phyloP scores from a whole-genome alignment of 176 grass and related monocot genomes.

The Tillandsia leiboldiana region DNA sequence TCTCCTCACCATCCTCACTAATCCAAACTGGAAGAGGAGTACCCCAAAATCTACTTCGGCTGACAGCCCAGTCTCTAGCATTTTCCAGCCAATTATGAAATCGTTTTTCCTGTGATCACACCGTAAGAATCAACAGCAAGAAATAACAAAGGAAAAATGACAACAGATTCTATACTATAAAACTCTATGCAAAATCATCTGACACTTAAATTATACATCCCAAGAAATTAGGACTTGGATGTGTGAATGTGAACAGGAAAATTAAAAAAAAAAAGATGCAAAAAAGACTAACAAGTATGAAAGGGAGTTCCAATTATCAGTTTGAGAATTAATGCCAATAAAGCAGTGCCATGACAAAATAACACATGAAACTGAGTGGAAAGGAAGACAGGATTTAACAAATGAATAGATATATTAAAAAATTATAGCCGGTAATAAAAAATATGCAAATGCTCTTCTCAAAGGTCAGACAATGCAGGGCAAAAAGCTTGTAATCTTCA shows the following conservation, averaged over 20 bases:
- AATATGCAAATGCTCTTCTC: too few relatives aligned
- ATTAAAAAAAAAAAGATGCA: not conserved
- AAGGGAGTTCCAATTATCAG: not conserved
- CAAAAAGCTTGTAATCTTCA: too few relatives aligned
- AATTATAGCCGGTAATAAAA: not conserved
- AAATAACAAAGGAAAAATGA: too few relatives aligned
- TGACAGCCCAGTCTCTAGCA: constrained; percentile 94
- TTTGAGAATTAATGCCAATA: not conserved
- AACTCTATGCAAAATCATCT: too few relatives aligned
- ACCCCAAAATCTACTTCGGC: constrained; percentile 97
- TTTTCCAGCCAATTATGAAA: constrained; percentile 99
- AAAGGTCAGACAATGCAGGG: too few relatives aligned
- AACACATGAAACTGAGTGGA: not conserved
- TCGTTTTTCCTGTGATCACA: constrained; percentile 61
- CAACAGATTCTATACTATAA: too few relatives aligned
- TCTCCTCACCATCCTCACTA: constrained; percentile 88
- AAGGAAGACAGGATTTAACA: not conserved
- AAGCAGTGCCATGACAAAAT: not conserved
- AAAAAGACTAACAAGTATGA: not conserved
- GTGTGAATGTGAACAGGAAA: not conserved
- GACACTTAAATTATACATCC: not conserved
- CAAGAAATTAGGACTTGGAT: not conserved
- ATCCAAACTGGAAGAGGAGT: constrained; percentile 94
- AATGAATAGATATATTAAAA: not conserved
- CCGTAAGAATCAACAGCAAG: constrained; percentile 4